These are phyloP conservation scores for Fagus sylvatica DNA, from an alignment of 306 rosid species.

Conservation along the genomic window DNA sequence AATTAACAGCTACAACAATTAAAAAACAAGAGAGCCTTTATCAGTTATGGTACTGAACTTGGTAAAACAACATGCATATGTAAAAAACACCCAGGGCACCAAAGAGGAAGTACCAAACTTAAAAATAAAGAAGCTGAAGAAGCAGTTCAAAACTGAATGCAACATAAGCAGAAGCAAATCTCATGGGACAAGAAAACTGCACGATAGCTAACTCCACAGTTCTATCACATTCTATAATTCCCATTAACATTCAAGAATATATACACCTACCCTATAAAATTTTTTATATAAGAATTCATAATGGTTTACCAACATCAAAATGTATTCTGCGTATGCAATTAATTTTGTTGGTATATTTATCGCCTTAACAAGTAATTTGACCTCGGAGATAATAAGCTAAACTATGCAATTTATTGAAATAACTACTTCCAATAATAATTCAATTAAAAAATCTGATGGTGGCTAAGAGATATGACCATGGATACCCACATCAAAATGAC, in stretches of 20 bases:
- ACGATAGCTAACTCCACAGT: background rate
- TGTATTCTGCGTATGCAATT: background rate
- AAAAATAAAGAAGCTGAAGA: background rate
- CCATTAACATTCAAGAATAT: background rate
- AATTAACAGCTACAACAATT: slow-evolving; percentile 48
- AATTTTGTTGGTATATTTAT: background rate
- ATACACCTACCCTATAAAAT: background rate
- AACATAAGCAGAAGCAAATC: background rate
- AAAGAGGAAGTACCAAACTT: background rate
- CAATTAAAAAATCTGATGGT: background rate
- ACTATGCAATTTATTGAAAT: background rate
- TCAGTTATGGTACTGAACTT: slow-evolving; percentile 6
- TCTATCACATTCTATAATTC: background rate
- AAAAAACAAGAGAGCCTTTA: background rate
- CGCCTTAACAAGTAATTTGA: background rate
- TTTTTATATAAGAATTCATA: background rate
- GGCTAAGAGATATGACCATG: background rate
- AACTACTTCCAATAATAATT: background rate
- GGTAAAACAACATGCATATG: background rate
- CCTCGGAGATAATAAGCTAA: background rate
- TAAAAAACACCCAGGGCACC: background rate
- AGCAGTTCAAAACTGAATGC: background rate
- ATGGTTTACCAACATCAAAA: background rate
- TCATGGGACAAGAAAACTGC: background rate
- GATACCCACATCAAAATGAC: background rate